Percentiles rank a stretch among this genome's conserved stretches.
Evolutionary conservation across 1,284 basidiomycete species (phyloP).

Genomic region (Rhodotorula sp.): DNA sequence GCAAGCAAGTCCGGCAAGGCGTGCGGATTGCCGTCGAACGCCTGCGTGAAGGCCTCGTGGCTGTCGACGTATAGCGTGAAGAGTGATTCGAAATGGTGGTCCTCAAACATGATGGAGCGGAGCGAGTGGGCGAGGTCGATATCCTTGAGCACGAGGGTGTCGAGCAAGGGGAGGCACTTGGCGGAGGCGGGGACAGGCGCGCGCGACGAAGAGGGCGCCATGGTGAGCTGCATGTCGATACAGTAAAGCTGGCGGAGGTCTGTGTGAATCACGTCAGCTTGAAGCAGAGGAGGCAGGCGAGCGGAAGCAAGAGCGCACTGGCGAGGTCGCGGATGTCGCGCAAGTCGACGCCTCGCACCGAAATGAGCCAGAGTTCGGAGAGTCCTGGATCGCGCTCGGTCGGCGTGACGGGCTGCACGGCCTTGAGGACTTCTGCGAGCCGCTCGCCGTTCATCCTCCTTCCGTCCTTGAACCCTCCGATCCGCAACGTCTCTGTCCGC

Average conservation of each 20-base stretch:
- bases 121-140: slow-evolving; percentile 1
- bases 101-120: slow-evolving; percentile 10
- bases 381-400: neutral
- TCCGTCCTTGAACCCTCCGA: neutral
- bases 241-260: slow-evolving; percentile 9
- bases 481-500: neutral
- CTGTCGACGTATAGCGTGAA: slow-evolving; percentile 2
- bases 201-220: neutral
- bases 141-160: slow-evolving; percentile 1
- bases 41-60: slow-evolving; percentile 8
- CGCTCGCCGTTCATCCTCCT: neutral
- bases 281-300: neutral
- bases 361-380: slow-evolving; percentile 3
- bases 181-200: neutral
- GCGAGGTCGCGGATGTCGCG: neutral
- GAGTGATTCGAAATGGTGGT: neutral
- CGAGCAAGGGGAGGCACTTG: neutral
- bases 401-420: neutral
- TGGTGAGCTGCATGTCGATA: neutral
- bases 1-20: neutral
- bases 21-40: slow-evolving; percentile 8
- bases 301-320: neutral
- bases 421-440: neutral
- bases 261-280: neutral
- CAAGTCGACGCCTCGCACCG: neutral